Conservation (phyloP, 306 rosid species). For the Rosa multiflora region DNA sequence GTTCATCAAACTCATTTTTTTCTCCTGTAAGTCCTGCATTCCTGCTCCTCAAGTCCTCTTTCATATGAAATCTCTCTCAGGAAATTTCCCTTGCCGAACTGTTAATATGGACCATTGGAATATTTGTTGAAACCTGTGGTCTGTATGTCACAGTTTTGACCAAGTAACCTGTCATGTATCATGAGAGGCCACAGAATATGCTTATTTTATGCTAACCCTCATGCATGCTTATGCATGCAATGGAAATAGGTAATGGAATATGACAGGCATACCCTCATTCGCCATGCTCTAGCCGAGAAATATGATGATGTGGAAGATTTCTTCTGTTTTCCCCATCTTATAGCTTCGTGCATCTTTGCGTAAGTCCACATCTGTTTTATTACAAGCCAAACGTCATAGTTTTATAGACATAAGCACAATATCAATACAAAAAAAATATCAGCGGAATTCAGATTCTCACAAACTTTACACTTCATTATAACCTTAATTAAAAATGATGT, state of each 20-base stretch:
- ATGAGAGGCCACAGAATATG: background rate
- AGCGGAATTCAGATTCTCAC: background rate
- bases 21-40: slow-evolving; percentile 18
- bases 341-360: slow-evolving; percentile 30
- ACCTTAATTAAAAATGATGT: background rate
- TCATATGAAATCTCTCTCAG: background rate
- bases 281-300: slow-evolving; percentile 34
- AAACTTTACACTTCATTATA: background rate
- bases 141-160: background rate
- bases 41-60: background rate
- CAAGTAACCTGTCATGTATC: background rate
- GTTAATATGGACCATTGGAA: background rate
- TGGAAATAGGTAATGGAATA: slow-evolving; percentile 21
- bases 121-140: background rate
- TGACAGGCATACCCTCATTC: slow-evolving; percentile 25
- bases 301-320: slow-evolving; percentile 30
- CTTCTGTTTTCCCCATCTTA: slow-evolving; percentile 19
- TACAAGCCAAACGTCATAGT: background rate
- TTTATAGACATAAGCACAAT: background rate
- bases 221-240: slow-evolving; percentile 14
- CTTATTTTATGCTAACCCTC: background rate
- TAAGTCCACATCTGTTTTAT: background rate
- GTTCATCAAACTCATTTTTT: slow-evolving; percentile 22
- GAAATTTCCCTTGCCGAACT: background rate
- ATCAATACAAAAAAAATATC: background rate